A percentile compares a stretch with the other conserved stretches of the same genome.
These are phyloP conservation scores for Theobroma grandiflorum DNA, from an alignment of 441 rosid species.

Conservation along the genomic window DNA sequence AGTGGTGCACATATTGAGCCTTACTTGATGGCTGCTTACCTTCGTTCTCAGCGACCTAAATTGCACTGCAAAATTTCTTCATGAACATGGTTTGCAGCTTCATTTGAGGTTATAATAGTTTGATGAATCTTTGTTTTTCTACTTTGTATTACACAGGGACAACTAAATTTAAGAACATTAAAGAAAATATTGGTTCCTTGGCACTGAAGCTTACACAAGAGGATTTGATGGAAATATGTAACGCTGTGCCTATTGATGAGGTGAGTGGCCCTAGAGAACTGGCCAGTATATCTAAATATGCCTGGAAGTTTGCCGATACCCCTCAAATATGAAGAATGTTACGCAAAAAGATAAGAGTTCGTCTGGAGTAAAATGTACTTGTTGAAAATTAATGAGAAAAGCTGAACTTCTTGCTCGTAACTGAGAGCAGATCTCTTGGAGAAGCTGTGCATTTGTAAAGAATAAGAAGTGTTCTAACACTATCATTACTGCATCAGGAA, in stretches of 20 bases:
- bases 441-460: background rate
- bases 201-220: slow-evolving; percentile 34
- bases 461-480: background rate
- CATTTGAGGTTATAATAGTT: background rate
- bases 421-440: background rate
- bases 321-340: slow-evolving; percentile 31
- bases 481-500: background rate
- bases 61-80: background rate
- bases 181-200: slow-evolving; percentile 44
- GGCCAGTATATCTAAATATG: slow-evolving; percentile 9
- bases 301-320: slow-evolving; percentile 42
- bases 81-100: background rate
- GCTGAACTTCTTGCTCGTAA: background rate
- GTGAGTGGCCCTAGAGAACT: slow-evolving; percentile 43
- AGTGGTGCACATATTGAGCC: background rate
- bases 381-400: background rate
- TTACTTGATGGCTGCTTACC: background rate
- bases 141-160: slow-evolving; percentile 41
- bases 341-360: background rate
- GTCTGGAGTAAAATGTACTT: background rate
- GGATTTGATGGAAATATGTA: slow-evolving; percentile 41
- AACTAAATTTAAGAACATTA: slow-evolving; percentile 50
- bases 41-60: background rate
- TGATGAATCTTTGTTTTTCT: background rate
- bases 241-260: slow-evolving; percentile 37